These are phyloP conservation scores for Pontederia paniculata DNA, from an alignment of 176 grass and related monocot species.

Conservation along the genomic window DNA sequence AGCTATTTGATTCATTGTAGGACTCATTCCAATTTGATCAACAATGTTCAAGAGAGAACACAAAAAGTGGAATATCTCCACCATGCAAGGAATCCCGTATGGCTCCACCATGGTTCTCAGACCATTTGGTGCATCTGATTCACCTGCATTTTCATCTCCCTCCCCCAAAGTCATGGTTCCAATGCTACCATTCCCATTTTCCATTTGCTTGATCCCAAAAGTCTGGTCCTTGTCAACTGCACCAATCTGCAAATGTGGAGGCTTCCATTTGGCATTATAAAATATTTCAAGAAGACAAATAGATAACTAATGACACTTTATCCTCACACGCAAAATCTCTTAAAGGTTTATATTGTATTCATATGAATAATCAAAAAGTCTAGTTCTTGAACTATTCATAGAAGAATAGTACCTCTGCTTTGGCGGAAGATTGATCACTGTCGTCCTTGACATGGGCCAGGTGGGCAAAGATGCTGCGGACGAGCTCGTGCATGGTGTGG, in stretches of 20 bases:
- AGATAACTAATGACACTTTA: neutral
- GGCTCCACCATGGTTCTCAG: constrained; percentile 42
- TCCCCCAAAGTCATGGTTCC: constrained; percentile 32
- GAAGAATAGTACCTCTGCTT: constrained; percentile 13
- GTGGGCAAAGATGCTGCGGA: constrained; percentile 59
- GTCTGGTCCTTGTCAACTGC: constrained; percentile 32
- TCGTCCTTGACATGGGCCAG: constrained; percentile 33
- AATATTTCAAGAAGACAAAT: constrained; percentile 17
- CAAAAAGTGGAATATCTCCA: constrained; percentile 92
- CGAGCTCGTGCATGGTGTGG: constrained; percentile 95
- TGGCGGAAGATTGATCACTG: neutral
- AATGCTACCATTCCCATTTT: constrained; percentile 46
- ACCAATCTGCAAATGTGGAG: constrained; percentile 35
- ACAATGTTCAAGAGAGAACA: constrained; percentile 90
- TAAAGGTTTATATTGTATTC: too few relatives aligned
- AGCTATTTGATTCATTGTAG: constrained; percentile 63
- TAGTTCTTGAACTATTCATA: constrained; percentile 3
- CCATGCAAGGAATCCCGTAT: constrained; percentile 75
- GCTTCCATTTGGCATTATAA: constrained; percentile 12
- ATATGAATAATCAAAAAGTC: constrained; percentile 8
- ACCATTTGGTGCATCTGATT: constrained; percentile 13
- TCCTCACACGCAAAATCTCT: too few relatives aligned
- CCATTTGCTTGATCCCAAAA: constrained; percentile 32
- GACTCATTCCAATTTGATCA: constrained; percentile 71
- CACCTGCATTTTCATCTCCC: constrained; percentile 16